Base-by-base conservation (phyloP, 805 yeast species). In the Myxozyma udenii region DNA sequence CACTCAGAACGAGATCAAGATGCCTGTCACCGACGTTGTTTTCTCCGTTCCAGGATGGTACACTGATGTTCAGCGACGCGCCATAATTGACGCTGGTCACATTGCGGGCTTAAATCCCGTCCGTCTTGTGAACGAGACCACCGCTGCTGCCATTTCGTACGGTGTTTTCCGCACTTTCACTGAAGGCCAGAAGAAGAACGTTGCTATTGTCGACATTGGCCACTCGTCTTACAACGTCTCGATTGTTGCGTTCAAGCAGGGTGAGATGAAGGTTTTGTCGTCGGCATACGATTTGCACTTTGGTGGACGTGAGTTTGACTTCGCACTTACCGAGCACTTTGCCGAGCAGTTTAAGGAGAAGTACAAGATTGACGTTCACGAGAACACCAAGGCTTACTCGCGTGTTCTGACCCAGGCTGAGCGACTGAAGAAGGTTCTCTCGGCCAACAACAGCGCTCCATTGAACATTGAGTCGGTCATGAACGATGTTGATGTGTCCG, bases 71-170 rank as follows among this genome's bases (percentile, higher is more conserved):
- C 98, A 93, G 77, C 90, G 98, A 75, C 88, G 95, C 66, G 96
- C 96, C 58, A 84, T 93, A 61, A 78, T 88, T 55, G 98, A 93
- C 70, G 96, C 98, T 52, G 91, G 96, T 67, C 80, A 78, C 69
- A 86, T 93, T 70, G 98, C 98, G 54, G 96, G 96, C 60, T 79
- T 93, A 68, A 93, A 93, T 83, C 98, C 98, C 55, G 97, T 93
- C 55, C 87, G 98, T 80, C 83, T 93, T 60, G 95, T 93, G 64
- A 93, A 93, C 72, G 99, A 93, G 71, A 84, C 87, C 62, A 90
- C 98, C 52, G 98, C 98, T 56, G 98, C 98, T 57, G 98, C 97
- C 66, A 96, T 93, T 61, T 95, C 97, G 64, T 95, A 93, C 77
- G 98, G 98, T 78, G 96, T 93, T 56, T 93, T 93, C 85, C 90